These are phyloP conservation scores for Ustulina deusta DNA, from an alignment of 2,329 filamentous ascomycete genomes.

Conservation along the genomic window DNA sequence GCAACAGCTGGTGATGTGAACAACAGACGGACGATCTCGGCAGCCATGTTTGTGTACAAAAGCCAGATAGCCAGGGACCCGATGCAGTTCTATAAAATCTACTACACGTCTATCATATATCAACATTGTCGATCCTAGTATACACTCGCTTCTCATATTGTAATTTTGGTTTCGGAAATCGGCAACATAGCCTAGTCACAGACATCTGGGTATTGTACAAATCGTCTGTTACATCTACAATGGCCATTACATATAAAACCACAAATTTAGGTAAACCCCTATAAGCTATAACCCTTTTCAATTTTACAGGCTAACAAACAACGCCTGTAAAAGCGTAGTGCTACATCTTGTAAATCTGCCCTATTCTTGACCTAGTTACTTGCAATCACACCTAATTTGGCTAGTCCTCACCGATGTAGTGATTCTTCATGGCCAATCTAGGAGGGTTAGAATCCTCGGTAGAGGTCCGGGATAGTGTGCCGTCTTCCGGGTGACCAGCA, in stretches of 20 bases:
- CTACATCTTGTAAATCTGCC: background rate
- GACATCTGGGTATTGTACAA: too few relatives aligned
- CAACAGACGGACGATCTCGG: too few relatives aligned
- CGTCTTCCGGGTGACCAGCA: slow-evolving; percentile 27
- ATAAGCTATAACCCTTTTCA: too few relatives aligned
- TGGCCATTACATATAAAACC: too few relatives aligned
- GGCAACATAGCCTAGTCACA: background rate
- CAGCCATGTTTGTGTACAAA: too few relatives aligned
- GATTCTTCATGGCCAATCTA: background rate
- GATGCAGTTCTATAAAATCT: too few relatives aligned
- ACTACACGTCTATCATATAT: background rate
- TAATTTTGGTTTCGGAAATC: slow-evolving; percentile 3
- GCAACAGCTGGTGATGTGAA: too few relatives aligned
- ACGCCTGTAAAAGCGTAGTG: too few relatives aligned
- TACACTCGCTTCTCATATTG: background rate
- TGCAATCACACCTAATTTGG: background rate
- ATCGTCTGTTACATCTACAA: too few relatives aligned
- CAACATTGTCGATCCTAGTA: background rate
- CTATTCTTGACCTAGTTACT: background rate
- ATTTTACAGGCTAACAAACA: too few relatives aligned
- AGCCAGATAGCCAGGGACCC: too few relatives aligned
- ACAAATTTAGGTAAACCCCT: too few relatives aligned
- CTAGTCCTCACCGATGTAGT: background rate
- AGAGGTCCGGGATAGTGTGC: slow-evolving; percentile 14
- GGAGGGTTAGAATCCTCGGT: background rate